These are phyloP conservation scores for Gaertneriomyces sp. DNA, from an alignment of 192 early-diverging fungal genomes.

Conservation along the genomic window DNA sequence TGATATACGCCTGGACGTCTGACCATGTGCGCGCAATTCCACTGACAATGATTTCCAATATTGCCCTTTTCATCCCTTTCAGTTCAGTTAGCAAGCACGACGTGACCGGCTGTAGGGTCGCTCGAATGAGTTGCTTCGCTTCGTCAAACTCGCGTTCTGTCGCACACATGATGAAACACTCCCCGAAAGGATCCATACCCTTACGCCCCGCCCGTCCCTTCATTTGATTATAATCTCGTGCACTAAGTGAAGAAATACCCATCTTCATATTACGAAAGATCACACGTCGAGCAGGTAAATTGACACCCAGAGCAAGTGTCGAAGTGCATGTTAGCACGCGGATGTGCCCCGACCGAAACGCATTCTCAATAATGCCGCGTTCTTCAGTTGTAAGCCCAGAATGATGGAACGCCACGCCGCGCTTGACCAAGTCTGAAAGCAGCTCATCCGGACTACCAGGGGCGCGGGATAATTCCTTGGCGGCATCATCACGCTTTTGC, in stretches of 20 bases:
- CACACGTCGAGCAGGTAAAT: slow-evolving; percentile 39
- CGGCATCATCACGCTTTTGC: slow-evolving; percentile 10
- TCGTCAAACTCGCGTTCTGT: slow-evolving; percentile 14
- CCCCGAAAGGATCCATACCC: slow-evolving; percentile 36
- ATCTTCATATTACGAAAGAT: slow-evolving; percentile 37
- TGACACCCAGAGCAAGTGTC: slow-evolving; percentile 39
- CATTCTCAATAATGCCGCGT: slow-evolving; percentile 37
- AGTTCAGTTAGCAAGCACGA: slow-evolving; percentile 32
- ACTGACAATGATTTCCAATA: slow-evolving; percentile 39
- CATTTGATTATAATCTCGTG: slow-evolving; percentile 37
- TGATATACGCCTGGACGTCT: slow-evolving; percentile 16
- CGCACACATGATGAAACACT: slow-evolving; percentile 35
- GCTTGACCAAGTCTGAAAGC: slow-evolving; percentile 26
- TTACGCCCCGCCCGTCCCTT: slow-evolving; percentile 42
- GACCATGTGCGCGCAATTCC: slow-evolving; percentile 22
- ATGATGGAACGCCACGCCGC: slow-evolving; percentile 38
- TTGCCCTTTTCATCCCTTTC: slow-evolving; percentile 44
- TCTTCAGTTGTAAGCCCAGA: slow-evolving; percentile 38
- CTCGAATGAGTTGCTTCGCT: slow-evolving; percentile 12
- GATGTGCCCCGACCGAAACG: slow-evolving; percentile 35
- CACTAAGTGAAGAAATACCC: slow-evolving; percentile 22
- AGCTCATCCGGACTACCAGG: slow-evolving; percentile 28
- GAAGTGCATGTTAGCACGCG: slow-evolving; percentile 35
- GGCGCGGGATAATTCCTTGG: slow-evolving; percentile 19
- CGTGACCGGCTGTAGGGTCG: slow-evolving; percentile 31